A percentile compares a stretch with the other conserved stretches of the same genome.
Conservation (phyloP, 2,329 filamentous ascomycete species). For the Penicillium psychrosexuale region DNA sequence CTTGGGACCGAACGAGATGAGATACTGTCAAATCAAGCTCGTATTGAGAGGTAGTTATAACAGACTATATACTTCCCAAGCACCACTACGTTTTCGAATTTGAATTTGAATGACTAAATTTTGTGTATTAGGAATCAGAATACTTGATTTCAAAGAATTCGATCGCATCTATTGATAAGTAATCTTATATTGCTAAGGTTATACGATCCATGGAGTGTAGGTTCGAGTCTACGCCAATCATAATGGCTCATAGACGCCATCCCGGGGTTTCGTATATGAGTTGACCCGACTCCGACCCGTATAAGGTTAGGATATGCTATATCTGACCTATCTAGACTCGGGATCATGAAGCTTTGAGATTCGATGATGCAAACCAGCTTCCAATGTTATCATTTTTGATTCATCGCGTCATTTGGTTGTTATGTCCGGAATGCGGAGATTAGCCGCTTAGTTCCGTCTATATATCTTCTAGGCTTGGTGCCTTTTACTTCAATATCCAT, state of each 20-base stretch:
- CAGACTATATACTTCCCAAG: neutral
- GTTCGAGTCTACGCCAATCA: neutral
- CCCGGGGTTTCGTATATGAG: neutral
- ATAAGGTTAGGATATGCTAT: neutral
- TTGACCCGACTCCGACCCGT: neutral
- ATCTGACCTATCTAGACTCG: neutral
- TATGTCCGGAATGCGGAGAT: neutral
- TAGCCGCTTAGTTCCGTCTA: neutral
- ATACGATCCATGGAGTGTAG: neutral
- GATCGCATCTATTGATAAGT: neutral
- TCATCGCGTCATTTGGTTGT: neutral
- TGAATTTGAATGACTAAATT: neutral
- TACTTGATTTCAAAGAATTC: neutral
- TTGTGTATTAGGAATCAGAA: neutral
- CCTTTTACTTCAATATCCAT: neutral
- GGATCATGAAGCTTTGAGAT: no score
- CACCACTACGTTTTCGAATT: neutral
- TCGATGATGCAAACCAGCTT: neutral
- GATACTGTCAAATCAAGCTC: neutral
- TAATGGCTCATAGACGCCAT: neutral
- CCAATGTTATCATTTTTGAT: neutral
- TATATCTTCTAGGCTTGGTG: neutral
- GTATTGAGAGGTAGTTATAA: neutral
- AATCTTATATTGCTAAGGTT: neutral
- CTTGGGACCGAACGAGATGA: neutral